phyloP scores from a whole-genome alignment of 805 yeast species.

The Yamadazyma takamatsuzukensis region DNA sequence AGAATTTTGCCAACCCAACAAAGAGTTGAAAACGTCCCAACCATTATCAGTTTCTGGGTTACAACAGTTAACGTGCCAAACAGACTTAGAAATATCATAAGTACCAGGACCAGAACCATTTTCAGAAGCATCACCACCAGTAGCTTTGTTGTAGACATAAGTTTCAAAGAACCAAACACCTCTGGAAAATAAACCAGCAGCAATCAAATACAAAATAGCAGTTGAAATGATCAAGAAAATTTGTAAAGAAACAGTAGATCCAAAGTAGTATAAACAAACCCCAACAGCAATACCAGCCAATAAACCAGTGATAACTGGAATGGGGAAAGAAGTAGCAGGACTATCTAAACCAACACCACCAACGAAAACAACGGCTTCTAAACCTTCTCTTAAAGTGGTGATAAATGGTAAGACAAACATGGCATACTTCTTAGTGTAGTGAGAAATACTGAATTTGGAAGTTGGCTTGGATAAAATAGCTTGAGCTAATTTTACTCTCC shows the following conservation, averaged over 20 bases:
- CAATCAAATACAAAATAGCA: constrained; percentile 79
- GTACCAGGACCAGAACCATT: constrained; percentile 94
- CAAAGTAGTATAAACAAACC: constrained; percentile 69
- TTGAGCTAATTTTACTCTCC: constrained; percentile 92
- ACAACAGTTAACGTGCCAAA: constrained; percentile 98
- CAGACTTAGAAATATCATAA: constrained; percentile 71
- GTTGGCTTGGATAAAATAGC: constrained; percentile 66
- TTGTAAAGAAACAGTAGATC: constrained; percentile 79
- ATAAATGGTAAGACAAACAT: constrained; percentile 88
- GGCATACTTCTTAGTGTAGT: constrained; percentile 60
- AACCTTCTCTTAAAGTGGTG: constrained; percentile 93
- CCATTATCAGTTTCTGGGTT: constrained; percentile 89
- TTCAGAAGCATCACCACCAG: constrained; percentile 97
- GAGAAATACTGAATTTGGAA: constrained; percentile 42
- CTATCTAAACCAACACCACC: constrained; percentile 40
- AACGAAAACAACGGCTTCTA: constrained; percentile 47
- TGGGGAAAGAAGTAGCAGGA: constrained; percentile 67
- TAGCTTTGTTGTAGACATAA: constrained; percentile 54
- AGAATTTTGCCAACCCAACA: constrained; percentile 96
- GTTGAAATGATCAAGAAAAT: constrained; percentile 85
- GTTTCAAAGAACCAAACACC: constrained; percentile 88
- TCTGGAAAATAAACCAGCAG: constrained; percentile 91
- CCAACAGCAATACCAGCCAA: constrained; percentile 78
- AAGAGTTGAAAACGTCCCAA: constrained; percentile 95
- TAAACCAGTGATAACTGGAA: constrained; percentile 88